Evolutionary conservation across 1,284 basidiomycete genomes (phyloP), one percentile per base, ranked within the genome.

Genomic region (Xanthoconium separans): DNA sequence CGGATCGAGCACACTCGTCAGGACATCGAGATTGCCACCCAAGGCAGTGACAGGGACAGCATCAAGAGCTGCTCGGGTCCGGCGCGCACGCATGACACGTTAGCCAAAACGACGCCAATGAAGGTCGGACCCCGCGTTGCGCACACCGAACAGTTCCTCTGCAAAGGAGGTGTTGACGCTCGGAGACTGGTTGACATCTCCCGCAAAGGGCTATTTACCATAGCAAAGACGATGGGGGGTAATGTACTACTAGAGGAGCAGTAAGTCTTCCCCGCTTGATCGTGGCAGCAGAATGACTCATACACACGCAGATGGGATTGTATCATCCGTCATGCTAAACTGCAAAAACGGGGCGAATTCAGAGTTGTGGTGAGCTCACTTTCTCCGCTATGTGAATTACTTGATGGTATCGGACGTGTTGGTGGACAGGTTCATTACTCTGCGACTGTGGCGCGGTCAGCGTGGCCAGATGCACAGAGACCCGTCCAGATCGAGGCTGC

Each of bases 21-120:
- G 33, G 53, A 47, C 46, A 40, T 69, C 50, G 68, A 71, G 40
- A 53, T 64, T 42, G 54, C 56, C 52, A 53, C 57, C n/a, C 64
- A 69, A 41, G 47, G 41, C 39, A 61, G 53, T 34, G 66, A 71
- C 43, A 57, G 45, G 30, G 51, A 67, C 37, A 58, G 62, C 48
- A 40, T 73, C 48, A 70, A 64, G 53, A 71, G 71, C 54, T 72
- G 64, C 52, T 73, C 72, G 42, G 69, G 69, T 29, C 72, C 72
- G 18, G 71, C 69, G 12, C 47, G 58, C n/a, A 73, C 69, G 4
- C 70, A 71, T 31, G 47, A 58, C 22, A 45, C 46, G 3, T 42
- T 73, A 36, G 43, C 50, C 40, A 62, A 63, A 49, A 61, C 56
- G 18, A 53, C 54, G 29, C 69, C 61, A 12, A 52, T 60, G 42